These are phyloP conservation scores for Elsinoe ampelina DNA, from an alignment of 2,329 filamentous ascomycete genomes.

Conservation along the genomic window DNA sequence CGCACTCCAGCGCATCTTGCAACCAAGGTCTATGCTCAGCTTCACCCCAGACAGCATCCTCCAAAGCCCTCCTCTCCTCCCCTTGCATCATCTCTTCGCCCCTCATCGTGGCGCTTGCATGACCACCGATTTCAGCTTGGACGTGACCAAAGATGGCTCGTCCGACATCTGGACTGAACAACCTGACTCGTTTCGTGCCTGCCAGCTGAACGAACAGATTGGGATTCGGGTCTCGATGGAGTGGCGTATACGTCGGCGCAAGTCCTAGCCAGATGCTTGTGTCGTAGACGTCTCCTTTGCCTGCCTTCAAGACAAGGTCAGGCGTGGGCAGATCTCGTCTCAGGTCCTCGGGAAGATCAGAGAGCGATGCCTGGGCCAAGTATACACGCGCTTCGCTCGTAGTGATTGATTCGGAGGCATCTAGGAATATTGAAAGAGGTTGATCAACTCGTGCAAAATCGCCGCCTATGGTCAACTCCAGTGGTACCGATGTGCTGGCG, in stretches of 20 bases:
- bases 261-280: conserved; percentile 83
- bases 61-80: conserved; percentile 55
- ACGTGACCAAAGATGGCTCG: conserved; percentile 51
- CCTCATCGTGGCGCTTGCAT: conserved; percentile 46
- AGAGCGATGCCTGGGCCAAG: conserved; percentile 70
- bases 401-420: conserved; percentile 29
- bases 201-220: conserved; percentile 83
- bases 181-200: conserved; percentile 61
- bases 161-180: conserved; percentile 59
- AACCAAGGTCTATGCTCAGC: conserved; percentile 20
- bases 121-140: conserved; percentile 32
- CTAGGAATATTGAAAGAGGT: conserved; percentile 56
- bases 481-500: conserved; percentile 43
- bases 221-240: conserved; percentile 88
- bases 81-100: conserved; percentile 90
- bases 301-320: conserved; percentile 50
- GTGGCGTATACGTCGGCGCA: conserved; percentile 77
- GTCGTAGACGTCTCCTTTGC: conserved; percentile 76
- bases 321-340: conserved; percentile 61
- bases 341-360: conserved; percentile 55
- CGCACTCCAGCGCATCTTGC: conserved; percentile 39
- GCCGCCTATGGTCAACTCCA: conserved; percentile 46
- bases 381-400: conserved; percentile 48
- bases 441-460: conserved; percentile 51
- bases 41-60: conserved; percentile 60